Base-by-base conservation (phyloP, 2,329 filamentous ascomycete species). In the Cladophialophora immunda region DNA sequence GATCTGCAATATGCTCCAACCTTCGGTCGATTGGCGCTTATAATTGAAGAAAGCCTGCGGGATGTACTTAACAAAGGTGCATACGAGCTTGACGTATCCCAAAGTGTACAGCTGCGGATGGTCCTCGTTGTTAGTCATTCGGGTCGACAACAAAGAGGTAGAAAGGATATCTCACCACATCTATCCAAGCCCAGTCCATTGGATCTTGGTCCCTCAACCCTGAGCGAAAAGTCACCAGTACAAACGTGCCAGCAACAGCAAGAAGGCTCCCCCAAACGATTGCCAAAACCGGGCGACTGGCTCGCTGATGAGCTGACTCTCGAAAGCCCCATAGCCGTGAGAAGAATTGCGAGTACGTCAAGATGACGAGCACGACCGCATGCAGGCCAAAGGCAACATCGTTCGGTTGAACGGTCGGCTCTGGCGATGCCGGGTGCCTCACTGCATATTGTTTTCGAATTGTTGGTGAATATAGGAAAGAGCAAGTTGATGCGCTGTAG, bases 31-130 rank as follows among this genome's bases (percentile, higher is more conserved):
- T 76, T 90, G 87, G 74, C 94, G 93, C 73, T 89, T 88, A 77
- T 90, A 93, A 81, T 98, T 98, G 73, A 90, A 85, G 74, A 91
- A 84, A 41, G 92, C 88, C 82, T 97, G 93, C 4, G 95, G 95
- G 55, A 92, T 89, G 80, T 97, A 98, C 81, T 99, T 99, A 80
- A 97, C 86, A 29, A 97, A 81, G 0, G 94, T 97, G 71, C 97
- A 87, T 62, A 94, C 79, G 36, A 99, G 84, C 81, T 99, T 99
- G 76, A 97, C 90, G 76, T 96, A 96, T 50, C 92, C 92, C 34
- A 96, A 81, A 13, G 90, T 86, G 75, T 89, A 88, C 34, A 89
- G 81, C 86, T 86, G 68, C 69, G 55, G 19, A 13, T 22, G 36
- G 34, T 52, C 9, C 27, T 25, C 65, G 64, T 72, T 72, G 29